These are phyloP conservation scores for Pyrus hybrid DNA, from an alignment of 331 rosid species.

Conservation along the genomic window DNA sequence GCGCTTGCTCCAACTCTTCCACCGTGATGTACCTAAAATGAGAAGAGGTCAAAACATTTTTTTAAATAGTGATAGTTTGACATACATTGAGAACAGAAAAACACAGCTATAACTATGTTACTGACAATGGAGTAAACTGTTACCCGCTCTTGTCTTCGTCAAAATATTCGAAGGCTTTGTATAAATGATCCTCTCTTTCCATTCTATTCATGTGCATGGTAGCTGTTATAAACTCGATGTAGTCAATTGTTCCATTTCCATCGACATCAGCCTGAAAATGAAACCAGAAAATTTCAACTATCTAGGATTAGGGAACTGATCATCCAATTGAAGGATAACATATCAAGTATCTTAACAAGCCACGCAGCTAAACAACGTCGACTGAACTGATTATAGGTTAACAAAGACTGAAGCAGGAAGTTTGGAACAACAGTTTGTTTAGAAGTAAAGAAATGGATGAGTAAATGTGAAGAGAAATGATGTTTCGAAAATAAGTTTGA, in stretches of 20 bases:
- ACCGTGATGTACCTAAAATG: conserved; percentile 61
- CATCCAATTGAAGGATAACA: conserved; percentile 2
- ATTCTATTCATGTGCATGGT: conserved; percentile 95
- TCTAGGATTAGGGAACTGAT: conserved; percentile 1
- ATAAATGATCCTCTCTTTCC: conserved; percentile 92
- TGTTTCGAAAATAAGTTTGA: background rate
- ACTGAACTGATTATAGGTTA: background rate
- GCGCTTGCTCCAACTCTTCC: conserved; percentile 85
- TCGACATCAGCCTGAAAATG: conserved; percentile 88
- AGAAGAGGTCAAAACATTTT: background rate
- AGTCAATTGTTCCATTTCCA: conserved; percentile 90
- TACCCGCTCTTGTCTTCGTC: conserved; percentile 93
- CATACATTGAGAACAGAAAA: too few species aligned
- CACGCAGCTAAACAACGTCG: background rate
- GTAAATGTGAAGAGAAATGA: background rate
- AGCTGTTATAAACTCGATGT: conserved; percentile 88
- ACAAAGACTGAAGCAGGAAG: background rate
- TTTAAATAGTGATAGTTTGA: background rate
- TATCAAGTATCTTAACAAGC: background rate
- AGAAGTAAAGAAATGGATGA: background rate
- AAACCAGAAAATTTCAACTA: background rate
- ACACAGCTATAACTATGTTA: background rate
- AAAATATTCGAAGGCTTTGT: conserved; percentile 83
- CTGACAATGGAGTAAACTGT: background rate
- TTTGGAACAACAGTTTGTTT: background rate